Percentiles rank a stretch among this genome's conserved stretches.
Conservation (phyloP, 139 green algal species). For the Coccomyxa sp. region DNA sequence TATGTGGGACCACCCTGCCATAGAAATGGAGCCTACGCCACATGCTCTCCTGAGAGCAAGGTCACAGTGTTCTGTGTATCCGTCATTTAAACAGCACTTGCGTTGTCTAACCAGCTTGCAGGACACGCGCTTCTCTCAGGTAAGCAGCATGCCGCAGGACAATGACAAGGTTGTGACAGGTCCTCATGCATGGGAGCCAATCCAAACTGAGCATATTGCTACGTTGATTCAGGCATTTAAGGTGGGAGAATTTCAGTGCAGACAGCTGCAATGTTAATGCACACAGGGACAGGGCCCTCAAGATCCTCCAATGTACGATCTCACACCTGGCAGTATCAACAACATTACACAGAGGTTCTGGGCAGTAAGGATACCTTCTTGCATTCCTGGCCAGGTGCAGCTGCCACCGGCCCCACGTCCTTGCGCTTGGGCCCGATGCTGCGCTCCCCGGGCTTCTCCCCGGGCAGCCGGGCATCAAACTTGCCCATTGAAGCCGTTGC, state of each 20-base stretch:
- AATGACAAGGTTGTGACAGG: no score
- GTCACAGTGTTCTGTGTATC: no score
- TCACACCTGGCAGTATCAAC: no score
- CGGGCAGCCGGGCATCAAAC: constrained; percentile 77
- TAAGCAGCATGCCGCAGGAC: no score
- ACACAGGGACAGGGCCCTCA: not conserved
- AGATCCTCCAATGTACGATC: not conserved
- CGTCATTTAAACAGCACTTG: not conserved
- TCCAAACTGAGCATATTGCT: not conserved
- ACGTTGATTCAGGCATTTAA: not conserved
- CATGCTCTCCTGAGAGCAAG: no score
- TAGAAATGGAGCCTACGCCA: no score
- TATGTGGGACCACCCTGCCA: not conserved
- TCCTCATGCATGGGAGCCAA: no score
- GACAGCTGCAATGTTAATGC: no score
- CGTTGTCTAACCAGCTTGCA: not conserved
- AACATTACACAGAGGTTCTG: no score
- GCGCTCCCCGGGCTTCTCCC: constrained; percentile 53
- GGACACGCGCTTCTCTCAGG: no score
- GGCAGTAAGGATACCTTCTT: not conserved
- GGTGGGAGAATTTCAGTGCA: not conserved
- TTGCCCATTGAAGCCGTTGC: constrained; percentile 95
- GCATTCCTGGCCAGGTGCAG: not conserved
- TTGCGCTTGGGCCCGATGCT: constrained; percentile 59
- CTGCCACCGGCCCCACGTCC: constrained; percentile 45